These are phyloP conservation scores for Diaporthe ampelina DNA, from an alignment of 2,329 filamentous ascomycete genomes.

Conservation along the genomic window DNA sequence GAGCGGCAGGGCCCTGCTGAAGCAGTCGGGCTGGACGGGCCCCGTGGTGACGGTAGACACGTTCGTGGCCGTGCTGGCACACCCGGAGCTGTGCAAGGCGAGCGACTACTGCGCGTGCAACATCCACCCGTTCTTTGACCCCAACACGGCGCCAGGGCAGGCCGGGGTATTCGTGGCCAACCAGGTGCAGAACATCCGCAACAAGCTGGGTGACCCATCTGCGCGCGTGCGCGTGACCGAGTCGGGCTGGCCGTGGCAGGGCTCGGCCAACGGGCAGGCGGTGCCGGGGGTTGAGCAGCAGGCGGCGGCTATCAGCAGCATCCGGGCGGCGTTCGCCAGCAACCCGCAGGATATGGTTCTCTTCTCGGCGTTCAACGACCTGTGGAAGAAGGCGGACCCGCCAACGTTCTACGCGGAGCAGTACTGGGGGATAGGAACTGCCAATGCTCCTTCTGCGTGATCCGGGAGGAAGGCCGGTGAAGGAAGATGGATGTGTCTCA, in stretches of 20 bases:
- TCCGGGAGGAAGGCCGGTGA: not conserved
- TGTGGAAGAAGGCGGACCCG: conserved; percentile 78
- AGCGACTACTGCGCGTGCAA: conserved; percentile 88
- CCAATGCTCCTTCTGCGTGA: conserved; percentile 41
- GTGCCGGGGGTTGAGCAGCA: conserved; percentile 79
- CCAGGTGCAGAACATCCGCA: conserved; percentile 63
- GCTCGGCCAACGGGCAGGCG: conserved; percentile 75
- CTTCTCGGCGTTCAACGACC: conserved; percentile 84
- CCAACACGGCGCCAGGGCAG: conserved; percentile 67
- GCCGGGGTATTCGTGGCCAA: conserved; percentile 77
- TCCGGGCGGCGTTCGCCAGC: conserved; percentile 70
- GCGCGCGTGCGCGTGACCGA: conserved; percentile 83
- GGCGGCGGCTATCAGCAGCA: conserved; percentile 72
- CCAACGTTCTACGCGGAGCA: conserved; percentile 79
- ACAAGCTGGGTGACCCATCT: conserved; percentile 55
- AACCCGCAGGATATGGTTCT: conserved; percentile 71
- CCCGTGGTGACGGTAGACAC: conserved; percentile 87
- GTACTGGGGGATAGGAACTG: conserved; percentile 76
- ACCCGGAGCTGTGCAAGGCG: conserved; percentile 78
- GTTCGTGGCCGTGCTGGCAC: conserved; percentile 74
- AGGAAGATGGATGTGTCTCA: not conserved
- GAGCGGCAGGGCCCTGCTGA: conserved; percentile 70
- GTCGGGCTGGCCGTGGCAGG: conserved; percentile 85
- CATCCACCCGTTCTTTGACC: conserved; percentile 87
- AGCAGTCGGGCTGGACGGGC: conserved; percentile 75